Base-by-base conservation (phyloP, 139 green algal species). In the Medakamo hakoo region DNA sequence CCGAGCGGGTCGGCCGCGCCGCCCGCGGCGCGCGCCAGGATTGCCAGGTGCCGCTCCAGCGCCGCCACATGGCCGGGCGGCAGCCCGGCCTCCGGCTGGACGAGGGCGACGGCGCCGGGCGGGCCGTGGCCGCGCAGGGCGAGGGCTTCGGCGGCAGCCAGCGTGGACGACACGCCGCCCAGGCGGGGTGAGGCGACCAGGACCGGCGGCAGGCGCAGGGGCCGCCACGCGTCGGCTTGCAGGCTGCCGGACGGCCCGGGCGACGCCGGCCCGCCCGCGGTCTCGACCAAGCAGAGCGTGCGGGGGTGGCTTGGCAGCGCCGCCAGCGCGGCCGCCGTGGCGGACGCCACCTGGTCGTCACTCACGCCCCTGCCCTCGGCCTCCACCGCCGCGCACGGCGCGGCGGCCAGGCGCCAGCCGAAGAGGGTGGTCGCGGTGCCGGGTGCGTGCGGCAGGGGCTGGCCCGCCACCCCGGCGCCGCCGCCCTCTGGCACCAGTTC, bases 141-240 rank as follows among this genome's bases (percentile, higher is more conserved):
- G 26, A 84, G 67, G 22, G 67, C 82, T 49, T 99, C 92, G 25
- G 85, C 81, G 0, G 89, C 80, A 0, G 83, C 73, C 3, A 96
- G 68, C 3, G 89, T 98, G 59, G 79, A 76, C 14, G 85, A 92
- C 70, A 99, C 95, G 62, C 92, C 92, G 0, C 93, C 93, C 29
- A 99, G 80, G 0, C 77, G 66, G 2, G 81, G 71, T 62, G 96
- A 89, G 2, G 88, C 92, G 5, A 99, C 86, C 4, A 99, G 78
- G 14, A 99, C 27, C 2, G 67, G 78, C 0, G 92, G 93, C 32
- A 95, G 78, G 25, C 86, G 70, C 40, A 95, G 76, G 1, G 81
- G 68, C 26, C 88, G 80, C 60, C 87, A 78, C 27, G 82, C 56
- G 59, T 96, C 88, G 67, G 74, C 84, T 82, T 93, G 81, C 25